These are phyloP conservation scores for Knoxdaviesia proteae DNA, from an alignment of 2,329 filamentous ascomycete genomes.

Conservation along the genomic window DNA sequence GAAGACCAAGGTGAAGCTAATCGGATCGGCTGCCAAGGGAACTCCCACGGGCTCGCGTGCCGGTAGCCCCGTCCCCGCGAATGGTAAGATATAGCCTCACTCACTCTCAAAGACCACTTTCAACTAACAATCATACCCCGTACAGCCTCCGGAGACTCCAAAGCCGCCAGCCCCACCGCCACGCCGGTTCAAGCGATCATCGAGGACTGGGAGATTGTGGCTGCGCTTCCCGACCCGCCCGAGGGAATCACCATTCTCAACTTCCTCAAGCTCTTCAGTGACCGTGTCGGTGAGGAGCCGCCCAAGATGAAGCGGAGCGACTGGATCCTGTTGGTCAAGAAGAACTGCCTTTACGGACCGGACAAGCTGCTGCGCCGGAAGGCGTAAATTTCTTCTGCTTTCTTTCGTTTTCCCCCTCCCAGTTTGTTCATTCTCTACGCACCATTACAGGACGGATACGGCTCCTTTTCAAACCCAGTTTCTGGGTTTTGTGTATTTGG, in stretches of 20 bases:
- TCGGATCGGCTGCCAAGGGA: constrained; percentile 20
- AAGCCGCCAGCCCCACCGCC: constrained; percentile 9
- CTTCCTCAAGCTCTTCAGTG: constrained; percentile 31
- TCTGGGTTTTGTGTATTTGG: too few species aligned
- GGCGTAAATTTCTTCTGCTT: constrained; percentile 8
- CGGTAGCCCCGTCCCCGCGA: constrained; percentile 29
- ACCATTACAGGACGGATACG: too few species aligned
- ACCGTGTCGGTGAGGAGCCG: constrained; percentile 28
- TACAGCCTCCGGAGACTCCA: constrained; percentile 6
- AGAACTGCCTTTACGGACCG: constrained; percentile 27
- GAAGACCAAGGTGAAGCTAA: constrained; percentile 29
- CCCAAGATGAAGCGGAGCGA: constrained; percentile 29
- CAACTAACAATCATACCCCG: constrained; percentile 1
- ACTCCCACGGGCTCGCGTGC: constrained; percentile 40
- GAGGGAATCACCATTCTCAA: constrained; percentile 32
- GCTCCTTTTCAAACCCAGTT: too few species aligned
- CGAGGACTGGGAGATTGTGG: constrained; percentile 30
- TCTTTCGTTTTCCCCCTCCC: too few species aligned
- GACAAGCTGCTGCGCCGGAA: constrained; percentile 31
- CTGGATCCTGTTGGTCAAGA: constrained; percentile 39
- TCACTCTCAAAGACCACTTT: neutral
- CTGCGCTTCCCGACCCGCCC: constrained; percentile 25
- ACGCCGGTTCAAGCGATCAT: constrained; percentile 16
- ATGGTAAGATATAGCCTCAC: constrained; percentile 12
- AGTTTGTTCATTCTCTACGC: too few species aligned